Conservation (phyloP, 805 yeast species). For the Wickerhamomyces queroliae region DNA sequence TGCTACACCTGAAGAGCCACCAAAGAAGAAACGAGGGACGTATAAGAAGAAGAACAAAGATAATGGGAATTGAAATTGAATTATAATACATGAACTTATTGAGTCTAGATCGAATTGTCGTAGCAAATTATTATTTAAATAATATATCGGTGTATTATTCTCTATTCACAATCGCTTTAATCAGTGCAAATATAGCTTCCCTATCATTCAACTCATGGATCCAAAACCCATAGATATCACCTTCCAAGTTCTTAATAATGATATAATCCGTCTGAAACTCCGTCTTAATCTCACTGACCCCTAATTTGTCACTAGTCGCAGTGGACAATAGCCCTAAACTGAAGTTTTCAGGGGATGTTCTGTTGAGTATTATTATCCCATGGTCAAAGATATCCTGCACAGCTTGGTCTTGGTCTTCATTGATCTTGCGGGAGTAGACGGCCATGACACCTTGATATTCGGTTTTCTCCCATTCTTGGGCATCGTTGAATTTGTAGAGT, state of each 20-base stretch:
- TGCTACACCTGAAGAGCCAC: slow-evolving; percentile 5
- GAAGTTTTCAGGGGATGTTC: slow-evolving; percentile 64
- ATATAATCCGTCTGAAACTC: slow-evolving; percentile 67
- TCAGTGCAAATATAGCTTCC: slow-evolving; percentile 45
- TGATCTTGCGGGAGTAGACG: slow-evolving; percentile 43
- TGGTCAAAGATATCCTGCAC: slow-evolving; percentile 42
- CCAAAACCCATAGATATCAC: slow-evolving; percentile 77
- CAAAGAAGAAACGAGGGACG: slow-evolving; percentile 23
- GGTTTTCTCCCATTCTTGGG: slow-evolving; percentile 63
- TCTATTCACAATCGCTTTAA: slow-evolving; percentile 20
- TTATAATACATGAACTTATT: background rate
- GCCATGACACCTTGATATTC: slow-evolving; percentile 70
- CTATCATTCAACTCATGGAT: slow-evolving; percentile 66
- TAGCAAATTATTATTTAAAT: background rate
- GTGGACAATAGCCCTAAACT: slow-evolving; percentile 63
- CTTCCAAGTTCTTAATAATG: slow-evolving; percentile 60
- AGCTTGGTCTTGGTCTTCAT: slow-evolving; percentile 23
- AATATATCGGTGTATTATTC: background rate
- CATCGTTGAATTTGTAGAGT: slow-evolving; percentile 52
- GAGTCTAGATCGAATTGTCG: background rate
- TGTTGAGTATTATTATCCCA: slow-evolving; percentile 65
- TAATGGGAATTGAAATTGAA: background rate
- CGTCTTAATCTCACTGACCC: slow-evolving; percentile 47
- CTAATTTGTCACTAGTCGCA: slow-evolving; percentile 33
- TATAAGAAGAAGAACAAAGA: slow-evolving; percentile 22